phyloP scores from a whole-genome alignment of 1,284 basidiomycete species.

The Ceratobasidium sp. region DNA sequence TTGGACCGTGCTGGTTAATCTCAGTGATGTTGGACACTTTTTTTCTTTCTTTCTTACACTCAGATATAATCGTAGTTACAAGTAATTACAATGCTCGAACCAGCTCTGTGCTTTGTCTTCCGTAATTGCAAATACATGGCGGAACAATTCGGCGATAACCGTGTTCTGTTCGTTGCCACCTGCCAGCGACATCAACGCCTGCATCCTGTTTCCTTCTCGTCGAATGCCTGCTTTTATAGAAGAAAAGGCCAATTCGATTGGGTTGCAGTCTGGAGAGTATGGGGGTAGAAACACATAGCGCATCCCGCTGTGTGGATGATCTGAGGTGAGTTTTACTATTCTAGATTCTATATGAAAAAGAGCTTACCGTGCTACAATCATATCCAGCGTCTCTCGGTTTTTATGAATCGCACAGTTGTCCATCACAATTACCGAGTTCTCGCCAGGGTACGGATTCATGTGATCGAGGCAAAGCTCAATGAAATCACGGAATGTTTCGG shows the following conservation, averaged over 20 bases:
- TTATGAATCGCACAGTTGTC: slow-evolving; percentile 56
- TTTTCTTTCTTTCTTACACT: too few species aligned
- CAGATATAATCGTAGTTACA: too few species aligned
- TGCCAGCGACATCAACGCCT: not conserved
- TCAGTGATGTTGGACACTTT: too few species aligned
- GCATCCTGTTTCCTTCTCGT: not conserved
- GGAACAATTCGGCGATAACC: not conserved
- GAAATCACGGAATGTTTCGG: slow-evolving; percentile 50
- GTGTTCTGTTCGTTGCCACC: not conserved
- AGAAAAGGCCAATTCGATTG: slow-evolving; percentile 54
- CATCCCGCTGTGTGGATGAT: slow-evolving; percentile 49
- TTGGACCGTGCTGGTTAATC: too few species aligned
- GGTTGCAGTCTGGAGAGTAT: slow-evolving; percentile 56
- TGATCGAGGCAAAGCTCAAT: slow-evolving; percentile 51
- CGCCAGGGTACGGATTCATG: slow-evolving; percentile 55
- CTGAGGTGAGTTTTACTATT: not conserved
- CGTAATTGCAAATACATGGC: slow-evolving; percentile 18
- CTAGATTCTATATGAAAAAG: not conserved
- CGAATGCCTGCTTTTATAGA: slow-evolving; percentile 49
- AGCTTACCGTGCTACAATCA: slow-evolving; percentile 52
- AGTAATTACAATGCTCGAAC: slow-evolving; percentile 33
- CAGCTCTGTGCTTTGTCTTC: slow-evolving; percentile 32
- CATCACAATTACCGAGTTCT: slow-evolving; percentile 55
- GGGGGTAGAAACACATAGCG: slow-evolving; percentile 53
- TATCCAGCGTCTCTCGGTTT: slow-evolving; percentile 49